These are phyloP conservation scores for Bipolaris gigantea DNA, from an alignment of 2,329 filamentous ascomycete genomes.

Conservation along the genomic window DNA sequence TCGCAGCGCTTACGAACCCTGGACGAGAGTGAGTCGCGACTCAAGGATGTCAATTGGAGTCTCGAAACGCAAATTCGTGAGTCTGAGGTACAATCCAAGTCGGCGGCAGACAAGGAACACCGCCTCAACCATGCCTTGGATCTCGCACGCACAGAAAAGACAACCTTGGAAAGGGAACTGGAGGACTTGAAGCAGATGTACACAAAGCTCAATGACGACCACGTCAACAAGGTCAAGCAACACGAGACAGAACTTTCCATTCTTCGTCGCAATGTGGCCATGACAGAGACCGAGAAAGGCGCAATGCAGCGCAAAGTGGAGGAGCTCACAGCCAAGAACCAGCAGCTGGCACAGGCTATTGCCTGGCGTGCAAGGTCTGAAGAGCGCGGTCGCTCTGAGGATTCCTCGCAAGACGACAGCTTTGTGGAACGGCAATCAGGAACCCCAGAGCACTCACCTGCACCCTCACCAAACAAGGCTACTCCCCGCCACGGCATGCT, in stretches of 20 bases:
- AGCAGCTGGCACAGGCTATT: conserved; percentile 84
- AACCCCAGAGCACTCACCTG: conserved; percentile 88
- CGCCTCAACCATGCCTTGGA: conserved; percentile 75
- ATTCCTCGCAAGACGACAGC: conserved; percentile 45
- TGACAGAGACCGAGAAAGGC: conserved; percentile 77
- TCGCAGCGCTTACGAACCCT: conserved; percentile 78
- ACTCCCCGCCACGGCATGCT: conserved; percentile 88
- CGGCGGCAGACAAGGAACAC: conserved; percentile 79
- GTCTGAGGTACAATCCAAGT: conserved; percentile 70
- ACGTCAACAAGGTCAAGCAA: conserved; percentile 73
- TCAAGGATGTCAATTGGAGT: conserved; percentile 99
- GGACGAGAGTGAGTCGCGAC: conserved; percentile 92
- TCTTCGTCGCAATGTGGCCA: conserved; percentile 76
- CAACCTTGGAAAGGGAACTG: conserved; percentile 76
- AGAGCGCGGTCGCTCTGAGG: conserved; percentile 64
- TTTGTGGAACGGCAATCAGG: conserved; percentile 60
- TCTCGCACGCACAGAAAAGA: conserved; percentile 72
- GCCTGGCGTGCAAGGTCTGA: conserved; percentile 70
- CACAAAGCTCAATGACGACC: conserved; percentile 78
- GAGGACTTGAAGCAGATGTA: conserved; percentile 85
- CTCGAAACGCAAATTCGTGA: conserved; percentile 92
- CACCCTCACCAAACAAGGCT: conserved; percentile 84
- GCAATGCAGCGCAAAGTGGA: conserved; percentile 82
- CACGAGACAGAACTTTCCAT: conserved; percentile 87
- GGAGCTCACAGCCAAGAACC: conserved; percentile 84